Evolutionary conservation across 208 protist genomes (phyloP), one percentile per base, ranked within the genome.

Genomic region (Endotrypanum monterogeii): DNA sequence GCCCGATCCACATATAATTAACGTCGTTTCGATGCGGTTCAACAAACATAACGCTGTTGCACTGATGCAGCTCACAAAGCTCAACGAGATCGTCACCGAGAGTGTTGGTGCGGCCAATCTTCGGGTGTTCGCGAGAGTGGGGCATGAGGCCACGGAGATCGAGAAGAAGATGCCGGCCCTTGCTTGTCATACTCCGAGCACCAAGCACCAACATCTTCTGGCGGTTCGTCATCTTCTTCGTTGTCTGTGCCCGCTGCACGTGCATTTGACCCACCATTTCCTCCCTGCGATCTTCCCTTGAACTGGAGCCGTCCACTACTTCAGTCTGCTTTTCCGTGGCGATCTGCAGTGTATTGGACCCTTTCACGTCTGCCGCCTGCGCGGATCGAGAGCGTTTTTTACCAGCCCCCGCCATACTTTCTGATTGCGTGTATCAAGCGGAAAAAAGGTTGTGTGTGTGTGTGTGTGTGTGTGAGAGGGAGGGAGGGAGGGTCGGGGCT

Each of bases 71-170:
- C 37, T 89, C 87, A 78, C 87, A 94, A 1, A 99, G 90, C 60
- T 98, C 97, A 4, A 90, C 84, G 68, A 98, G 85, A 28, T 91
- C 73, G 67, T 90, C 79, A 50, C 78, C 86, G 2, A 98, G 67
- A 25, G 83, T 74, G 70, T 94, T 76, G 50, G 91, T 91, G 46
- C 83, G 78, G 56, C 94, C 89, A 48, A 99, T 56, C 85, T 98
- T 98, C 25, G 86, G 73, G 80, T 98, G 97, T 65, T 93, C 93
- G 67, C 98, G 96, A 25, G 86, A 87, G 85, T 99, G 98, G 37
- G 98, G 98, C 82, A 99, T 91, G 25, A 99, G 79, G 8, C 71
- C 73, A 20, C 90, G 87, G 37, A 99, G 78, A 76, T 99, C 98
- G 1, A 80, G 73, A 62, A 99, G 83, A 2, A 99, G 87, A 80